Conservation (phyloP, 1,139 yeast genomes). For the Yamadazyma dushanensis region DNA sequence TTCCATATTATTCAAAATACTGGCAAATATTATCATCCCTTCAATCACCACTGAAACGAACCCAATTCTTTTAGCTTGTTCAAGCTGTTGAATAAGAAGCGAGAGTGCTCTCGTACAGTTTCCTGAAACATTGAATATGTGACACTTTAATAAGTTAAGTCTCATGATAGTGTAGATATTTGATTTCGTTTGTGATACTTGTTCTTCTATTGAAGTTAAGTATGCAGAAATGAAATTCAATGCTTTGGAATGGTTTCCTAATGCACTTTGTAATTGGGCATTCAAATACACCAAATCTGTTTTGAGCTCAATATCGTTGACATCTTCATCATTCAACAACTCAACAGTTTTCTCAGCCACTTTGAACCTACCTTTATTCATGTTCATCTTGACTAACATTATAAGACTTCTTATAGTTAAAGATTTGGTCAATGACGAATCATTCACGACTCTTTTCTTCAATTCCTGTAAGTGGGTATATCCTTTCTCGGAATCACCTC, state of each 20-base stretch:
- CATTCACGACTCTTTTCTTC: slow-evolving; percentile 21
- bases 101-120: slow-evolving; percentile 44
- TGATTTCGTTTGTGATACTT: slow-evolving; percentile 20
- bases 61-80: slow-evolving; percentile 42
- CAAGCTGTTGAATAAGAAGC: slow-evolving; percentile 44
- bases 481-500: slow-evolving; percentile 42
- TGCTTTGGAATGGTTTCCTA: slow-evolving; percentile 36
- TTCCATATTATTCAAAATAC: slow-evolving; percentile 36
- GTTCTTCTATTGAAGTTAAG: slow-evolving; percentile 20
- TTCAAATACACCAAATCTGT: slow-evolving; percentile 28
- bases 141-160: slow-evolving; percentile 46
- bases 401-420: slow-evolving; percentile 40
- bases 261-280: slow-evolving; percentile 29
- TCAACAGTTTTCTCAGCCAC: slow-evolving; percentile 26
- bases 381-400: slow-evolving; percentile 34
- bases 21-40: slow-evolving; percentile 39
- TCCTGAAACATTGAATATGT: slow-evolving; percentile 36
- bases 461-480: slow-evolving; percentile 29
- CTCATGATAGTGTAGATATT: slow-evolving; percentile 42
- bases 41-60: slow-evolving; percentile 38
- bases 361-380: slow-evolving; percentile 36
- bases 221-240: slow-evolving; percentile 31
- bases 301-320: slow-evolving; percentile 32
- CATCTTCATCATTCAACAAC: slow-evolving; percentile 22
- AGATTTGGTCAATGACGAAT: slow-evolving; percentile 35